Conservation (phyloP, 2,329 filamentous ascomycete species). For the Microascus cirrosus region DNA sequence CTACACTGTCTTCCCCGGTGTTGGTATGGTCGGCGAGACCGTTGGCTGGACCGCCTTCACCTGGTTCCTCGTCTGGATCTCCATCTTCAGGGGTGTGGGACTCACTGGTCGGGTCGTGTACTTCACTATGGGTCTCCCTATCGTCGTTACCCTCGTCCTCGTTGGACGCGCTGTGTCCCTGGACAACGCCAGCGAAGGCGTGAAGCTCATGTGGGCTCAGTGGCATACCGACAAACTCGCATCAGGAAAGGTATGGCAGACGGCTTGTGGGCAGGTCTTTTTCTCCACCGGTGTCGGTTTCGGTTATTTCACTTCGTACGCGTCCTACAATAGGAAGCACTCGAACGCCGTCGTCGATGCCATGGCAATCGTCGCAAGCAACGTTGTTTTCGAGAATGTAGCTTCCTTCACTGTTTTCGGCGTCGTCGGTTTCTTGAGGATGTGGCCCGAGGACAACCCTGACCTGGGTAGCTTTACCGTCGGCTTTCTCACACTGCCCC, state of each 20-base stretch:
- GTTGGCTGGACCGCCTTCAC: slow-evolving; percentile 47
- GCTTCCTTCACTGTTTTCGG: slow-evolving; percentile 37
- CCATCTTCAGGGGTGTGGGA: slow-evolving; percentile 47
- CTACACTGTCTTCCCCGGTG: slow-evolving; percentile 34
- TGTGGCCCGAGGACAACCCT: slow-evolving; percentile 22
- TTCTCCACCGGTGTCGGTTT: slow-evolving; percentile 49
- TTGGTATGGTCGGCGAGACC: slow-evolving; percentile 39
- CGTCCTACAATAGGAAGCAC: slow-evolving; percentile 45
- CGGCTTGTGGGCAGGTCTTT: slow-evolving; percentile 48
- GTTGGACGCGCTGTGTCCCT: slow-evolving; percentile 42
- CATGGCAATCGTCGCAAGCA: slow-evolving; percentile 41
- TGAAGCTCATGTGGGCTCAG: slow-evolving; percentile 32
- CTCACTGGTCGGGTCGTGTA: slow-evolving; percentile 48
- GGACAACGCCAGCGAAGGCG: slow-evolving; percentile 38
- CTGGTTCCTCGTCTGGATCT: slow-evolving; percentile 49
- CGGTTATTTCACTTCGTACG: slow-evolving; percentile 47
- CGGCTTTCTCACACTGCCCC: slow-evolving; percentile 46
- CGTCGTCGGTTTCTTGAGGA: slow-evolving; percentile 35
- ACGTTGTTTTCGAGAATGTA: slow-evolving; percentile 45
- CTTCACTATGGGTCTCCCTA: slow-evolving; percentile 50
- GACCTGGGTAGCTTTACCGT: slow-evolving; percentile 42
- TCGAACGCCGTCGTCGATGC: slow-evolving; percentile 50
- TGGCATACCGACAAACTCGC: slow-evolving; percentile 38
- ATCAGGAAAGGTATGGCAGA: slow-evolving; percentile 43
- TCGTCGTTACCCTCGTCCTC: slow-evolving; percentile 43